Evolutionary conservation across 148 eudicot genomes (phyloP).

Genomic region (Cornus florida): DNA sequence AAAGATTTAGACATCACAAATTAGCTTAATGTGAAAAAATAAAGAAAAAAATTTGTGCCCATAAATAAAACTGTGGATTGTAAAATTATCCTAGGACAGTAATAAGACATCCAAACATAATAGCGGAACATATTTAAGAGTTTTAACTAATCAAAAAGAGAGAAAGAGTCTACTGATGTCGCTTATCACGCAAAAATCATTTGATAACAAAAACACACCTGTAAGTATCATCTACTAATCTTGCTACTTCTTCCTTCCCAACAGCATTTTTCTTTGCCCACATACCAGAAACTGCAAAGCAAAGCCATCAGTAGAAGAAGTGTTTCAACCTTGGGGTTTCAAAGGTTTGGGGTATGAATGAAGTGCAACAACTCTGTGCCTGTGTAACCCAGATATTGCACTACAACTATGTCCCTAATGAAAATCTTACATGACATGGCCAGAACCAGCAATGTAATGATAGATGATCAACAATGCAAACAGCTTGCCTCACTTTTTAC

Average conservation of each 20-base stretch:
- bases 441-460: neutral
- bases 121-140: neutral
- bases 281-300: conserved; percentile 58
- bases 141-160: neutral
- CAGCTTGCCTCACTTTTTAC: neutral
- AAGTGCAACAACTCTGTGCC: neutral
- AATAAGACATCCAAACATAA: neutral
- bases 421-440: neutral
- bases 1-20: neutral
- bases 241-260: conserved; percentile 73
- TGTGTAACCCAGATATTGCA: neutral
- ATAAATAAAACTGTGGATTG: neutral
- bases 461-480: neutral
- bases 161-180: neutral
- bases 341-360: neutral
- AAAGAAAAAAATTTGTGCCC: neutral
- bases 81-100: neutral
- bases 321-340: conserved; percentile 1
- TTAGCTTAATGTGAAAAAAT: neutral
- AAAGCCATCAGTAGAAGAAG: neutral
- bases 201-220: conserved; percentile 43
- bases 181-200: neutral
- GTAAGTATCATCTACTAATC: conserved; percentile 78
- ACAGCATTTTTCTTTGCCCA: conserved; percentile 71
- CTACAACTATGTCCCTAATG: too few relatives aligned